These are phyloP conservation scores for Trametes cinnabarina DNA, from an alignment of 768 basidiomycete genomes.

Conservation along the genomic window DNA sequence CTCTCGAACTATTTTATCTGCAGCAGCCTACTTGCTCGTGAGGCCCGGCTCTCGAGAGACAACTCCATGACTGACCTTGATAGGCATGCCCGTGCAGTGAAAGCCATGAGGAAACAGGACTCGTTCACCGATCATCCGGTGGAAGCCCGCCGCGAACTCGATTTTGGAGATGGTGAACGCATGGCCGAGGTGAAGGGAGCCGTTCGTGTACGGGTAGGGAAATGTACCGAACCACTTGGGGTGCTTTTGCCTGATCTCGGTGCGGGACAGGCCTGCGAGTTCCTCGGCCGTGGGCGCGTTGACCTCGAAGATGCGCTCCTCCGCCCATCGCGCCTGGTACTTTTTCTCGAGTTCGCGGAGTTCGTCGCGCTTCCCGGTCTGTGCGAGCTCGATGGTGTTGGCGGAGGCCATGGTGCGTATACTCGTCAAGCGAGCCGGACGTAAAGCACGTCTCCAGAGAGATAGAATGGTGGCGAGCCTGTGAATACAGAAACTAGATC, in stretches of 20 bases:
- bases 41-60: not conserved
- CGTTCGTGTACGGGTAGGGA: slow-evolving; percentile 98
- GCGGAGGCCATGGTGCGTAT: slow-evolving; percentile 22
- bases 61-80: slow-evolving; percentile 68
- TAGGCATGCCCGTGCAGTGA: slow-evolving; percentile 98
- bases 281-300: slow-evolving; percentile 73
- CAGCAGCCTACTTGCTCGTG: slow-evolving; percentile 62
- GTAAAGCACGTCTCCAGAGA: slow-evolving; percentile 20
- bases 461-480: slow-evolving; percentile 22
- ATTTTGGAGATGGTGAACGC: slow-evolving; percentile 98
- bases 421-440: slow-evolving; percentile 21
- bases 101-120: slow-evolving; percentile 97
- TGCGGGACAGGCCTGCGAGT: slow-evolving; percentile 57
- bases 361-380: slow-evolving; percentile 94
- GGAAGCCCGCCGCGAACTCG: slow-evolving; percentile 93
- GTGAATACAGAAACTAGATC: slow-evolving; percentile 10
- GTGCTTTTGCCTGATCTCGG: slow-evolving; percentile 68
- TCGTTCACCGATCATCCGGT: slow-evolving; percentile 92
- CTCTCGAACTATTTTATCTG: slow-evolving; percentile 97
- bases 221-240: slow-evolving; percentile 99
- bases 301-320: slow-evolving; percentile 78
- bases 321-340: slow-evolving; percentile 81
- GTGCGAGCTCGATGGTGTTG: slow-evolving; percentile 27
- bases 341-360: slow-evolving; percentile 78
- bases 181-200: slow-evolving; percentile 93